Base-by-base conservation (phyloP, 805 yeast genomes). In the Zygotorulaspora florentina region DNA sequence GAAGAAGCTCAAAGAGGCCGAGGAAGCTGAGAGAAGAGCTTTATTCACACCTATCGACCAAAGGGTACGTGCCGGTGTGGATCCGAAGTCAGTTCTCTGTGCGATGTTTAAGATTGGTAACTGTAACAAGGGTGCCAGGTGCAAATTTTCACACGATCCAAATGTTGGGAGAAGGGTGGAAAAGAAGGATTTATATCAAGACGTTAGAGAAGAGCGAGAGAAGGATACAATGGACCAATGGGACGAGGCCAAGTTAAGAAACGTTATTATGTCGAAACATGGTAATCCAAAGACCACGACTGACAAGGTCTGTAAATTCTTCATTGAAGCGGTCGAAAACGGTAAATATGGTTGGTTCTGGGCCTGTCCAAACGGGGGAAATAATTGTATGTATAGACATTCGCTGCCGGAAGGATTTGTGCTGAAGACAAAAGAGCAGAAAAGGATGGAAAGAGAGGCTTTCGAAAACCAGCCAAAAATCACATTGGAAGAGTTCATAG, bases 331-430 rank as follows among this genome's bases (percentile, higher is more conserved):
- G 0, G 97, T 93, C 47, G 99, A 93, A 64, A 88, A 89, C 62
- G 93, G 91, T 47, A 91, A 91, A 64, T 93, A 93, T 65, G 99
- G 99, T 62, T 93, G 99, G 99, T 90, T 93, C 69, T 93, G 99
- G 99, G 75, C 77, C 16, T 93, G 99, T 73, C 99, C 99, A 23
- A 87, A 87, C 57, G 90, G 91, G 34, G 97, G 96, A 54, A 80
- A 85, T 50, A 84, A 80, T 50, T 93, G 99, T 79, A 91, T 84
- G 73, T 93, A 93, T 72, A 83, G 80, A 68, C 99, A 93, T 68
- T 85, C 97, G 8, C 75, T 93, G 61, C 99, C 99, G 34, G 90
- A 95, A 39, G 99, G 99, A 1, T 95, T 89, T 68, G 95, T 87
- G 47, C 78, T 93, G 70, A 93, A 93, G 75, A 95, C 99, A 30